Base-by-base conservation (phyloP, 768 basidiomycete species). In the Scleroderma citrinum region DNA sequence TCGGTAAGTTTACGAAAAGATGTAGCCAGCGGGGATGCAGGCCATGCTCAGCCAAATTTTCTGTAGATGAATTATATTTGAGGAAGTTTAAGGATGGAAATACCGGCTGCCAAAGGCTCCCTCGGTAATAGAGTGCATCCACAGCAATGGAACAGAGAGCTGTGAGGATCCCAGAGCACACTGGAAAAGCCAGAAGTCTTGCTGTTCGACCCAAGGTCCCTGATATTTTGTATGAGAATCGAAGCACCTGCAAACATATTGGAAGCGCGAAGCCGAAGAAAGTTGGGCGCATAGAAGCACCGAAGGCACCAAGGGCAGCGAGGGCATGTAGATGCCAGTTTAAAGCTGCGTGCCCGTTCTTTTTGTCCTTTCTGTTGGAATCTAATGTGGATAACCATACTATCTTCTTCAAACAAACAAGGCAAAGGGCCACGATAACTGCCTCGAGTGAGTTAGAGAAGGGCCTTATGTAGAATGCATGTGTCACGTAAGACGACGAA, bases 21-120 rank as follows among this genome's bases (percentile, higher is more conserved):
- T 72, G 71, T 5, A 73, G 59, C 71, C 70, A 72, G 19, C 60
- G 60, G 1, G 71, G 71, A 54, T 73, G 71, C 14, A 72, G 47
- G 8, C 71, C 71, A 42, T 73, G 71, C 23, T 60, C 63, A 0
- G 67, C 67, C 30, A 71, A 64, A 56, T 73, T 72, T 14, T 60
- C 53, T 10, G 63, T 47, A 3, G 63, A 60, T n/a, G 70, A 45
- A 50, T 71, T 72, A 49, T 71, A 72, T 32, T 54, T 59, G 55
- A 71, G 35, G 44, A 71, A 68, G 44, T 72, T 72, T 46, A 65
- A 62, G 16, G 71, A 71, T 5, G 71, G 68, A 11, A 71, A 21
- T 26, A 66, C 63, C 5, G 51, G 21, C 6, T 48, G 36, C 21
- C 50, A 48, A 39, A 57, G 46, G 46, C 52, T 54, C 5, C 59